These are phyloP conservation scores for Nigrospora osmanthi DNA, from an alignment of 2,329 filamentous ascomycete species.

Conservation along the genomic window DNA sequence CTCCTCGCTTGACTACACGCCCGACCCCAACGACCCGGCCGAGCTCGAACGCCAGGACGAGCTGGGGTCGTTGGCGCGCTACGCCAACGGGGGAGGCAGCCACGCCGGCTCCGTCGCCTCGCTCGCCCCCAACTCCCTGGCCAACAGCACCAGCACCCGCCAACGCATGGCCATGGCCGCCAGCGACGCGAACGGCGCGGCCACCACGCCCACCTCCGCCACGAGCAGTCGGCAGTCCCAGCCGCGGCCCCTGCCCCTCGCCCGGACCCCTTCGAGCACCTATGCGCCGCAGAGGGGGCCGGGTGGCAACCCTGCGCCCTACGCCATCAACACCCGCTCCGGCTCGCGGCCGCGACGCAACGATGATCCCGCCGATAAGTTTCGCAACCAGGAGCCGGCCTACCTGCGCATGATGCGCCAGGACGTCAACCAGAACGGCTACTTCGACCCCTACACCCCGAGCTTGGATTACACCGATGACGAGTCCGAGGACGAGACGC, in stretches of 20 bases:
- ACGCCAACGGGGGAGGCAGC: constrained; percentile 27
- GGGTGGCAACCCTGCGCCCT: constrained; percentile 22
- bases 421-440: constrained; percentile 52
- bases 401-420: constrained; percentile 90
- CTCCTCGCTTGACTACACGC: constrained; percentile 35
- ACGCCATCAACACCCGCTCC: constrained; percentile 32
- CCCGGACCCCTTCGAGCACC: constrained; percentile 69
- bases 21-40: constrained; percentile 37
- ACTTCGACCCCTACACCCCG: constrained; percentile 67
- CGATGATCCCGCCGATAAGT: constrained; percentile 35
- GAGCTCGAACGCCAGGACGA: constrained; percentile 42
- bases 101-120: constrained; percentile 35
- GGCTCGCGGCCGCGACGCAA: constrained; percentile 42
- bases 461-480: constrained; percentile 65
- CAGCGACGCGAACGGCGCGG: constrained; percentile 21
- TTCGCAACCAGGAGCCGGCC: constrained; percentile 79
- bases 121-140: constrained; percentile 28
- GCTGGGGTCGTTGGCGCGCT: constrained; percentile 33
- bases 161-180: constrained; percentile 24
- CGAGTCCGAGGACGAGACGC: constrained; percentile 85
- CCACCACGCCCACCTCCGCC: constrained; percentile 6
- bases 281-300: constrained; percentile 61
- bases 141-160: constrained; percentile 32
- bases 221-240: constrained; percentile 37
- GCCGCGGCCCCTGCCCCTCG: constrained; percentile 56